Evolutionary conservation across 306 rosid genomes (phyloP).

Genomic region (Arachis hypogaea): DNA sequence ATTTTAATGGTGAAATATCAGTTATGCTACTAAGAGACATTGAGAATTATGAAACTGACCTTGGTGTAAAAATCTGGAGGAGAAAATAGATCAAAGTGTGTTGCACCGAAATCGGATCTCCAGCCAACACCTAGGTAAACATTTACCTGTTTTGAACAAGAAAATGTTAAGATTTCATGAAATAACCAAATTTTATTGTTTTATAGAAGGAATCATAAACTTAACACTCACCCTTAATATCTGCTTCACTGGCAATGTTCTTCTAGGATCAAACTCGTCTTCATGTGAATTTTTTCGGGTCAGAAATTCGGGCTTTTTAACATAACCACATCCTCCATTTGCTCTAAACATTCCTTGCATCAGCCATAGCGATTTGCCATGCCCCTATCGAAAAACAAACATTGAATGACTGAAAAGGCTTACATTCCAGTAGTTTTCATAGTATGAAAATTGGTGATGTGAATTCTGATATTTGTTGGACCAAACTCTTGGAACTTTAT

Average conservation of each 20-base stretch:
- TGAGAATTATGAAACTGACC: conserved; percentile 34
- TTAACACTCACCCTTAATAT: conserved; percentile 60
- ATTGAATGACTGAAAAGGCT: conserved; percentile 16
- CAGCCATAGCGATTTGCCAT: conserved; percentile 68
- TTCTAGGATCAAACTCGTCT: conserved; percentile 77
- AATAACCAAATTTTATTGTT: conserved; percentile 22
- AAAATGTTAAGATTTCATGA: conserved; percentile 21
- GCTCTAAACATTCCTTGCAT: conserved; percentile 94
- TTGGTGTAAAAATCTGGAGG: conserved; percentile 94
- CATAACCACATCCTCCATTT: conserved; percentile 88
- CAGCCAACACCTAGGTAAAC: conserved; percentile 41
- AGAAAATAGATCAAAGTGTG: conserved; percentile 57
- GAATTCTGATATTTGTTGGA: not conserved
- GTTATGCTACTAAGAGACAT: not conserved
- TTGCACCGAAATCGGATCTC: conserved; percentile 37
- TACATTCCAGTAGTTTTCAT: not conserved
- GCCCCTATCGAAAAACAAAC: conserved; percentile 53
- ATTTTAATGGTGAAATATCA: not conserved
- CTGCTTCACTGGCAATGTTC: conserved; percentile 48
- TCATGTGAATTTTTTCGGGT: conserved; percentile 41
- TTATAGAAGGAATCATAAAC: conserved; percentile 2
- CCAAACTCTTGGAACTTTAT: not conserved
- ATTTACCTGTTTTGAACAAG: conserved; percentile 61
- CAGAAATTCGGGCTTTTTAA: conserved; percentile 77
- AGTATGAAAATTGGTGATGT: not conserved